A percentile compares a stretch with the other conserved stretches of the same genome.
Conservation (phyloP, 164 flowering plant species). For the Stephania japonica region DNA sequence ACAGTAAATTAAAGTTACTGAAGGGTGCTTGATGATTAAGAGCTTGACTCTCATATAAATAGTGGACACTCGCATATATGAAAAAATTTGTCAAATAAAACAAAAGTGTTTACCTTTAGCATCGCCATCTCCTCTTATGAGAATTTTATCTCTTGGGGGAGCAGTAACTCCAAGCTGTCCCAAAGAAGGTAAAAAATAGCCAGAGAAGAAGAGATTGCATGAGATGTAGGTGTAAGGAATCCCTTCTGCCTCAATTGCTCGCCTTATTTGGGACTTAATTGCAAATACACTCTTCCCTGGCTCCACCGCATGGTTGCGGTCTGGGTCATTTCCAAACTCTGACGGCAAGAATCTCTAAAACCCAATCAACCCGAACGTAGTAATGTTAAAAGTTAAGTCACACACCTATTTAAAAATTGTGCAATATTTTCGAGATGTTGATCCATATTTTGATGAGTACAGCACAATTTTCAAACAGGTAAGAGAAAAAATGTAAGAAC, state of each 20-base stretch:
- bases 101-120: conserved; percentile 28
- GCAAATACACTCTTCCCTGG: conserved; percentile 41
- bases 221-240: conserved; percentile 46
- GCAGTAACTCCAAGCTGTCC: conserved; percentile 35
- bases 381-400: too few species aligned
- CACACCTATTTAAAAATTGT: neutral
- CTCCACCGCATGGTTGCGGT: conserved; percentile 46
- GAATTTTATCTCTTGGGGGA: conserved; percentile 53
- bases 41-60: too few species aligned
- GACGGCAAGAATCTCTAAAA: conserved; percentile 58
- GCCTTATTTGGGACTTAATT: conserved; percentile 34
- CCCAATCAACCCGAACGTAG: neutral
- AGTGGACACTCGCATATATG: too few species aligned
- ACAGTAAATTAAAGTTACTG: too few species aligned
- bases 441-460: neutral
- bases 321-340: conserved; percentile 58
- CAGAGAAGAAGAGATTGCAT: conserved; percentile 37
- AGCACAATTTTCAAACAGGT: neutral
- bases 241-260: conserved; percentile 44
- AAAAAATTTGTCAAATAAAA: too few species aligned
- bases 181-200: conserved; percentile 39
- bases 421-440: neutral
- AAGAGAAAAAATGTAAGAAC: neutral
- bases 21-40: too few species aligned
- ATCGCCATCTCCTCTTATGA: conserved; percentile 52